Conservation (phyloP, 352 stramenopile genomes). For the Globisporangium cylindrosporum region DNA sequence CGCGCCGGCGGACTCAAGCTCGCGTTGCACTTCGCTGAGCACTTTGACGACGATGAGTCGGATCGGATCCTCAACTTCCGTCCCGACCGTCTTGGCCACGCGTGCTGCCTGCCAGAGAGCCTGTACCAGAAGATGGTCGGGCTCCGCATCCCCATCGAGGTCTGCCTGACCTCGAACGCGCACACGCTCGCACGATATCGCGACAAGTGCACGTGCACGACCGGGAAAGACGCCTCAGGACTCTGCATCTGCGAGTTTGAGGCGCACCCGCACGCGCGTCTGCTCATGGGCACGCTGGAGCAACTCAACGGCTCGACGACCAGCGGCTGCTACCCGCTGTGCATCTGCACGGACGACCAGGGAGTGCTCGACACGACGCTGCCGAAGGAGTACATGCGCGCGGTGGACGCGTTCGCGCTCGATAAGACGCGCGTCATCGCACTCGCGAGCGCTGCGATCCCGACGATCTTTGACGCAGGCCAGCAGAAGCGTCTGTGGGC, state of each 20-base stretch:
- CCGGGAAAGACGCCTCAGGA: conserved; percentile 35
- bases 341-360: conserved; percentile 92
- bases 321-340: conserved; percentile 62
- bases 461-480: conserved; percentile 58
- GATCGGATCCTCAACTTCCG: conserved; percentile 82
- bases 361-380: conserved; percentile 90
- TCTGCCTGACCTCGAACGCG: conserved; percentile 93
- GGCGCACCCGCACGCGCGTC: conserved; percentile 75
- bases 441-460: conserved; percentile 44
- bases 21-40: conserved; percentile 92
- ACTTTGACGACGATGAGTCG: conserved; percentile 82
- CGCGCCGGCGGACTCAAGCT: conserved; percentile 76
- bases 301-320: neutral
- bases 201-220: conserved; percentile 30
- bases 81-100: conserved; percentile 91
- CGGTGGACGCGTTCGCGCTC: conserved; percentile 74
- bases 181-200: conserved; percentile 88
- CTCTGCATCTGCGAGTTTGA: conserved; percentile 68
- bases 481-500: conserved; percentile 26
- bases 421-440: conserved; percentile 34
- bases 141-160: conserved; percentile 87
- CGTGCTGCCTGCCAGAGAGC: conserved; percentile 73
- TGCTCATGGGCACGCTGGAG: conserved; percentile 37
- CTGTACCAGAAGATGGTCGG: conserved; percentile 69
- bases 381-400: conserved; percentile 85